A percentile compares a stretch with the other conserved stretches of the same genome.
Evolutionary conservation across 768 basidiomycete species (phyloP).

Genomic region (Pleurotus salmoneostramineus): DNA sequence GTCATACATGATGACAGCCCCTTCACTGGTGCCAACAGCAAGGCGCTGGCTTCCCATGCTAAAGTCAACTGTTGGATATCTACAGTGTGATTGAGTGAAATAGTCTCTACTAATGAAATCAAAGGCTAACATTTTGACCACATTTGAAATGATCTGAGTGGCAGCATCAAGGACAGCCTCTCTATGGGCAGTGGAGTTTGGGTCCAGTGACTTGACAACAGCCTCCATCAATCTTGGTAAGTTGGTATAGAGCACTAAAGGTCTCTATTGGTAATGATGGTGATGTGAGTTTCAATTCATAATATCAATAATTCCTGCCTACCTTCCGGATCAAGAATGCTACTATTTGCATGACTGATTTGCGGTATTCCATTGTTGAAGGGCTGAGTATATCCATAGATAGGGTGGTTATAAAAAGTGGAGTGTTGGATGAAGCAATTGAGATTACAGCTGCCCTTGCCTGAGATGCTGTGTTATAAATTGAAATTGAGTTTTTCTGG

Average conservation of each 20-base stretch:
- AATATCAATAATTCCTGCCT: slow-evolving; percentile 4
- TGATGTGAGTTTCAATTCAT: not conserved
- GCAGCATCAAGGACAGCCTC: slow-evolving; percentile 89
- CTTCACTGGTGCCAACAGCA: slow-evolving; percentile 92
- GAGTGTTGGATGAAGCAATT: slow-evolving; percentile 79
- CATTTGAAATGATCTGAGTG: slow-evolving; percentile 90
- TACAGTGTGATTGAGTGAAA: slow-evolving; percentile 29
- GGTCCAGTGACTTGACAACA: slow-evolving; percentile 94
- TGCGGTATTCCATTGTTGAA: slow-evolving; percentile 70
- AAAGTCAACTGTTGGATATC: slow-evolving; percentile 94
- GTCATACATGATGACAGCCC: slow-evolving; percentile 94
- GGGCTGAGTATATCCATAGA: slow-evolving; percentile 86
- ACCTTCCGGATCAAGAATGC: slow-evolving; percentile 93
- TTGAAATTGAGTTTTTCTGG: slow-evolving; percentile 63
- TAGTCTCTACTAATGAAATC: not conserved
- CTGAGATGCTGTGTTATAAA: slow-evolving; percentile 69
- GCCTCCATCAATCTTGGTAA: slow-evolving; percentile 88
- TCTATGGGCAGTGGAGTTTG: slow-evolving; percentile 69
- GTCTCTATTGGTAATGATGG: too few relatives aligned
- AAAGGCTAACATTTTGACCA: slow-evolving; percentile 80
- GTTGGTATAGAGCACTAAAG: slow-evolving; percentile 78
- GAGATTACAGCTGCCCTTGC: slow-evolving; percentile 82
- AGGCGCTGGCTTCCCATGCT: slow-evolving; percentile 83
- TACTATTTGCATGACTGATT: slow-evolving; percentile 87
- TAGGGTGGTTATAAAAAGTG: slow-evolving; percentile 91